Percentiles rank a stretch among this genome's conserved stretches.
These are phyloP conservation scores for Laguncularia racemosa DNA, from an alignment of 345 rosid genomes.

Conservation along the genomic window DNA sequence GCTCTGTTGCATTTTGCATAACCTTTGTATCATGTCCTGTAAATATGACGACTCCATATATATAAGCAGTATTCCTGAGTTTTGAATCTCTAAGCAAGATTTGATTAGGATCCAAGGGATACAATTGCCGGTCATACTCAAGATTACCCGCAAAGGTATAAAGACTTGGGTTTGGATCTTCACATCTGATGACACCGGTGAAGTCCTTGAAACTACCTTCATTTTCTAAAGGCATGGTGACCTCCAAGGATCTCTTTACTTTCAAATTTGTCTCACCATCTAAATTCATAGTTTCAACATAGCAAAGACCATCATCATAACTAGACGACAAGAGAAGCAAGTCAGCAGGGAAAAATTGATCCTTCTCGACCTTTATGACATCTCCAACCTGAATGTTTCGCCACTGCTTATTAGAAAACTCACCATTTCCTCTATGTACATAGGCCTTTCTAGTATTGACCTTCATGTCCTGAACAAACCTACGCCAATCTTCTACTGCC, in stretches of 20 bases:
- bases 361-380: conserved; percentile 82
- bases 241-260: conserved; percentile 82
- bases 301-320: conserved; percentile 95
- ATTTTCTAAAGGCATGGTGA: conserved; percentile 51
- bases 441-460: conserved; percentile 65
- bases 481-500: conserved; percentile 94
- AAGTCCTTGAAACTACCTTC: conserved; percentile 64
- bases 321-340: conserved; percentile 80
- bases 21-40: conserved; percentile 96
- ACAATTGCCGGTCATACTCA: conserved; percentile 53
- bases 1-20: conserved; percentile 86
- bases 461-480: conserved; percentile 93
- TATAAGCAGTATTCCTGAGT: conserved; percentile 78
- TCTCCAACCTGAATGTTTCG: conserved; percentile 78
- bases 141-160: conserved; percentile 88
- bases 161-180: conserved; percentile 92
- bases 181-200: conserved; percentile 60
- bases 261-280: conserved; percentile 98
- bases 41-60: conserved; percentile 85
- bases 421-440: conserved; percentile 55
- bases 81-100: conserved; percentile 97
- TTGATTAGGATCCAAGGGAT: conserved; percentile 81
- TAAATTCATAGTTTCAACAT: conserved; percentile 98
- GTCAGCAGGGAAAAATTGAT: conserved; percentile 94
- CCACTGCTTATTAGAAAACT: conserved; percentile 60